Evolutionary conservation across 2,329 filamentous ascomycete species (phyloP), one percentile per base, ranked within the genome.

Genomic region (Talaromyces sp.): DNA sequence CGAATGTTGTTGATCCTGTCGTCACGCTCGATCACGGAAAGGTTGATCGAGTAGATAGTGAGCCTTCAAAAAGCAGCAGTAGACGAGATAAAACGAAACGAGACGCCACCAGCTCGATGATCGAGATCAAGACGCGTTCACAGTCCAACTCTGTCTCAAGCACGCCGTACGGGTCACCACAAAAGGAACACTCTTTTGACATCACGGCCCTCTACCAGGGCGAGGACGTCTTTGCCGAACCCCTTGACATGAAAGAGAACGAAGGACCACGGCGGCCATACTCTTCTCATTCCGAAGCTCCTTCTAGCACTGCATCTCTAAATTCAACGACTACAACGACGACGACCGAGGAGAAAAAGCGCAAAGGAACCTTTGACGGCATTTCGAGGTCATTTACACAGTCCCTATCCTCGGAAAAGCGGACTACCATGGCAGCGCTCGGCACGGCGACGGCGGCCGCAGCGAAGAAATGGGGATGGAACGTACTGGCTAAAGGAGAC

Each of bases 11-110:
- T 1, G 82, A 85, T 58, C 87, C 90, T 1, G 78, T 87, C 21
- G 83, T 93, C 7, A 86, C 84, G 31, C 86, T 87, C 0, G 87
- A 91, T 67, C 81, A 83, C 35, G 81, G 84, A 0, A 87, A 88
- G 63, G 85, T 86, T 21, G 88, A 91, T 62, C 80, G 86, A 13
- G 83, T 84, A 65, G 84, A 83, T 62, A 80, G 82, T 14, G 83
- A 77, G 14, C 68, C 79, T 1, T 83, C 82, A 32, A 80, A 81
- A 5, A 82, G 83, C 1, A 82, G 83, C 1, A 49, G 55, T 24
- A 32, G 26, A 19, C 56, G 60, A 35, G 46, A 55, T 21, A 58
- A 49, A 17, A 83, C 86, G 41, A 80, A 86, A 55, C 80, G 80
- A 61, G 78, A 84, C 69, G 88, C 88, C 26, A 80, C 82, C 24